Conservation (phyloP, 1,284 basidiomycete genomes). For the Mycosarcoma maydis region DNA sequence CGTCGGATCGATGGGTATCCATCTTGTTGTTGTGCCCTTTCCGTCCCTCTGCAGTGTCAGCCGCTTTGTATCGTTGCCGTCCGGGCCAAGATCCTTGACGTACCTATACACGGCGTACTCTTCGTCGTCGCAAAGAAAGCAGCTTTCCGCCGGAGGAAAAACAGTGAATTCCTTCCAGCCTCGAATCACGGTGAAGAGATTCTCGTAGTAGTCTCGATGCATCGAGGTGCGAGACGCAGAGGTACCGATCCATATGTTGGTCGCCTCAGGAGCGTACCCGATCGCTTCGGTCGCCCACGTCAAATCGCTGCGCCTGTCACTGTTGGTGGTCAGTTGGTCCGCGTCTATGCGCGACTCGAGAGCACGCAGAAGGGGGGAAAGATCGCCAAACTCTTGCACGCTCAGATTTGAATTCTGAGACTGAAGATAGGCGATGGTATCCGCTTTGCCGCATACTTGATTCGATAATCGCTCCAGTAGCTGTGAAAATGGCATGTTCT, state of each 20-base stretch:
- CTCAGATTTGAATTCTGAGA: conserved; percentile 60
- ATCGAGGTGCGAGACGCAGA: conserved; percentile 41
- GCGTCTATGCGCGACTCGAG: conserved; percentile 10
- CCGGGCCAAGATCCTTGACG: not conserved
- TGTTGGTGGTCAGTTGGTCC: not conserved
- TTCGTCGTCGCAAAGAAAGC: conserved; percentile 53
- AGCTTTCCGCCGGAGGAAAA: conserved; percentile 48
- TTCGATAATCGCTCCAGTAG: conserved; percentile 28
- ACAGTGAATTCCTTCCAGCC: conserved; percentile 61
- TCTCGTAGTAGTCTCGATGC: conserved; percentile 61
- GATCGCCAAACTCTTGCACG: conserved; percentile 45
- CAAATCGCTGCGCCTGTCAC: conserved; percentile 14
- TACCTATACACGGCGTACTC: conserved; percentile 28
- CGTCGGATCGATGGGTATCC: conserved; percentile 59
- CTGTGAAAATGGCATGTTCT: conserved; percentile 32
- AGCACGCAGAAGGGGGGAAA: conserved; percentile 49
- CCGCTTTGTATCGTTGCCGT: not conserved
- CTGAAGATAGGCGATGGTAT: conserved; percentile 54
- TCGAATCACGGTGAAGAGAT: conserved; percentile 57
- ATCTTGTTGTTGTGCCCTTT: conserved; percentile 38
- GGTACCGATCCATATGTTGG: conserved; percentile 61
- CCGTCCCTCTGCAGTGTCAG: conserved; percentile 19
- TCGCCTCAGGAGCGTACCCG: conserved; percentile 51
- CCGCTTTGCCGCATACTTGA: conserved; percentile 12
- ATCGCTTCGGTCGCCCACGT: conserved; percentile 56